phyloP scores from a whole-genome alignment of 441 rosid species.

The Populus hybrid region DNA sequence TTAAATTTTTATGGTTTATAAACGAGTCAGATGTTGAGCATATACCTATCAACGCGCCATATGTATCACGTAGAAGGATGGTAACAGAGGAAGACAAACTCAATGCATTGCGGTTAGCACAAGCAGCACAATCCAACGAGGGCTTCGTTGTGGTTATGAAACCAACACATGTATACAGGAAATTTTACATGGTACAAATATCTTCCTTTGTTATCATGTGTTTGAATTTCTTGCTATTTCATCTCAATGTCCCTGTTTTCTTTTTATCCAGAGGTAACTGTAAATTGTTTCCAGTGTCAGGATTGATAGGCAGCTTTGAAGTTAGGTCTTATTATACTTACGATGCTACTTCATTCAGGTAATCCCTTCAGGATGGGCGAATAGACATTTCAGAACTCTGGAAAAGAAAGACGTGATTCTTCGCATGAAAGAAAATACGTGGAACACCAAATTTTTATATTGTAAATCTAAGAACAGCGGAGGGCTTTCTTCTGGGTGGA shows the following conservation, averaged over 20 bases:
- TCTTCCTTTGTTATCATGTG: neutral
- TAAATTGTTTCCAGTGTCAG: neutral
- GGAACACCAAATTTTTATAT: slow-evolving; percentile 35
- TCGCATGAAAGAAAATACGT: slow-evolving; percentile 25
- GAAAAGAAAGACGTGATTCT: slow-evolving; percentile 41
- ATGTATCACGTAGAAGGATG: slow-evolving; percentile 33
- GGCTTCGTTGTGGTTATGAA: slow-evolving; percentile 45
- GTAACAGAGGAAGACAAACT: slow-evolving; percentile 34
- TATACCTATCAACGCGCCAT: slow-evolving; percentile 10
- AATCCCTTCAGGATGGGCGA: slow-evolving; percentile 41
- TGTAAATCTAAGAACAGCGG: slow-evolving; percentile 23
- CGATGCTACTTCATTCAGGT: slow-evolving; percentile 27
- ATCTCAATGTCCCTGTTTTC: neutral
- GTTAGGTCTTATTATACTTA: slow-evolving; percentile 1
- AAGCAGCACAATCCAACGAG: slow-evolving; percentile 25
- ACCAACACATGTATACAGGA: slow-evolving; percentile 42
- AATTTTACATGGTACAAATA: slow-evolving; percentile 43
- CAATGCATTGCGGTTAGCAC: slow-evolving; percentile 30
- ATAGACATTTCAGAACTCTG: slow-evolving; percentile 22
- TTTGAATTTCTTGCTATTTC: neutral
- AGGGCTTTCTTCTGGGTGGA: slow-evolving; percentile 49
- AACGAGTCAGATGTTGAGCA: slow-evolving; percentile 23
- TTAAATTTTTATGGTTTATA: neutral
- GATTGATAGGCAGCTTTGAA: neutral
- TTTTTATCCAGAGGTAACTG: neutral